phyloP scores from a whole-genome alignment of 2,329 filamentous ascomycete genomes.

The Colletotrichum karsti region DNA sequence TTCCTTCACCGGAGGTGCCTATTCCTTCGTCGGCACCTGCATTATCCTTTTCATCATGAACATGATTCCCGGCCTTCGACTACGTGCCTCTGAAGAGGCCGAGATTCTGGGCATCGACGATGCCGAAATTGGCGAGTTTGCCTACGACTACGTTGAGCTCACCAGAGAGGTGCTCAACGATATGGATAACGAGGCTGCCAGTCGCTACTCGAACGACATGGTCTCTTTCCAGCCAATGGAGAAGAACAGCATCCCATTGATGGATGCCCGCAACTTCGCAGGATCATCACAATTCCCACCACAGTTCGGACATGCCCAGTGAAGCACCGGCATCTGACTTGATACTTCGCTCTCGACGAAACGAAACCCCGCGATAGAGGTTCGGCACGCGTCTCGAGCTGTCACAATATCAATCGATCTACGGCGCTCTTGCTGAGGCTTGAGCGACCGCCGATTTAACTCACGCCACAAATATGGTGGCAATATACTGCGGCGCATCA shows the following conservation, averaged over 20 bases:
- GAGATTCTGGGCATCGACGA: constrained; percentile 90
- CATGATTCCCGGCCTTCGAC: constrained; percentile 77
- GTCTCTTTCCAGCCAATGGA: constrained; percentile 52
- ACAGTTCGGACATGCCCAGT: constrained; percentile 29
- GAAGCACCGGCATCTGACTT: neutral
- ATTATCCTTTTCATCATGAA: constrained; percentile 85
- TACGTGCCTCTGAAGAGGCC: constrained; percentile 79
- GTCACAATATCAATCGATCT: too few species aligned
- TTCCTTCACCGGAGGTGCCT: constrained; percentile 77
- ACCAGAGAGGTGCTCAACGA: constrained; percentile 65
- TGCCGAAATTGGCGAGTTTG: constrained; percentile 91
- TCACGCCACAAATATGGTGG: neutral
- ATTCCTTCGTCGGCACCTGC: constrained; percentile 82
- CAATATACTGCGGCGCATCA: neutral
- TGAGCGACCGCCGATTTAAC: neutral
- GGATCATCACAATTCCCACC: constrained; percentile 41
- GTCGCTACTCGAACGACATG: constrained; percentile 52
- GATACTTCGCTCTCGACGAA: too few species aligned
- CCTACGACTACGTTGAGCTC: constrained; percentile 93
- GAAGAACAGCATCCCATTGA: constrained; percentile 58
- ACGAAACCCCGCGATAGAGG: too few species aligned
- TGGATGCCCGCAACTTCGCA: constrained; percentile 52
- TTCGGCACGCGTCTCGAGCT: too few species aligned
- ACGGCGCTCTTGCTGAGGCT: too few species aligned
- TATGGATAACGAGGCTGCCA: constrained; percentile 52